phyloP scores from a whole-genome alignment of 352 stramenopile genomes.

The Pythium myriotylum region DNA sequence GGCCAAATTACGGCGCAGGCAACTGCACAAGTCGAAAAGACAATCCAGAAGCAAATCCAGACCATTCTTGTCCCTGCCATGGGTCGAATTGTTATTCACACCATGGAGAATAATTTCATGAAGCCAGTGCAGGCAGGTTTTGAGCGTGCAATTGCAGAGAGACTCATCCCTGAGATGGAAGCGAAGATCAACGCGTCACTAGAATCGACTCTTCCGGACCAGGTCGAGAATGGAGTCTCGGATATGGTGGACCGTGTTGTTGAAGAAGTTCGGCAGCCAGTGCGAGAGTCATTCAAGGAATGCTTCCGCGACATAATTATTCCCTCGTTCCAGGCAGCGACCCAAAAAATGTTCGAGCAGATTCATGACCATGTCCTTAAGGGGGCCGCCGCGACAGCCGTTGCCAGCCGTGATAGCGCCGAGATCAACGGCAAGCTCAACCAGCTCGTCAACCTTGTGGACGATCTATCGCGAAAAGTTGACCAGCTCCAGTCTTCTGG shows the following conservation, averaged over 20 bases:
- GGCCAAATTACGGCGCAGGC: slow-evolving; percentile 62
- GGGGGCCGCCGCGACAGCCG: slow-evolving; percentile 46
- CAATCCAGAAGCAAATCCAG: slow-evolving; percentile 84
- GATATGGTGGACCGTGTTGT: slow-evolving; percentile 79
- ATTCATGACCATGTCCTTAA: slow-evolving; percentile 85
- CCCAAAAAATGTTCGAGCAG: slow-evolving; percentile 90
- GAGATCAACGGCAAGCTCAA: slow-evolving; percentile 65
- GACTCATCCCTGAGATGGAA: slow-evolving; percentile 74
- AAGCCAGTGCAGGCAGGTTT: slow-evolving; percentile 83
- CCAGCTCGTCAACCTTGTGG: slow-evolving; percentile 65
- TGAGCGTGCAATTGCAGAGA: slow-evolving; percentile 74
- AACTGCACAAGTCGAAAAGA: slow-evolving; percentile 76
- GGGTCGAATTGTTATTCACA: slow-evolving; percentile 85
- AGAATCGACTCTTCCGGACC: slow-evolving; percentile 52
- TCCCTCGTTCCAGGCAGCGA: slow-evolving; percentile 83
- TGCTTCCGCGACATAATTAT: slow-evolving; percentile 89
- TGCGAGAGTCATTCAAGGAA: slow-evolving; percentile 84
- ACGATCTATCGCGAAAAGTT: slow-evolving; percentile 64
- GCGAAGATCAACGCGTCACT: slow-evolving; percentile 70
- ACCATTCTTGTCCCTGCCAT: slow-evolving; percentile 81
- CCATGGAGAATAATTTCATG: slow-evolving; percentile 90
- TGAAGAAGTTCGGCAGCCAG: slow-evolving; percentile 76
- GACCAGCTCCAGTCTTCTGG: slow-evolving; percentile 40
- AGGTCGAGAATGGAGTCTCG: slow-evolving; percentile 63
- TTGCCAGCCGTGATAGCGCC: slow-evolving; percentile 51